phyloP scores from a whole-genome alignment of 2,329 filamentous ascomycete genomes.

The Ceratocystis papillata region DNA sequence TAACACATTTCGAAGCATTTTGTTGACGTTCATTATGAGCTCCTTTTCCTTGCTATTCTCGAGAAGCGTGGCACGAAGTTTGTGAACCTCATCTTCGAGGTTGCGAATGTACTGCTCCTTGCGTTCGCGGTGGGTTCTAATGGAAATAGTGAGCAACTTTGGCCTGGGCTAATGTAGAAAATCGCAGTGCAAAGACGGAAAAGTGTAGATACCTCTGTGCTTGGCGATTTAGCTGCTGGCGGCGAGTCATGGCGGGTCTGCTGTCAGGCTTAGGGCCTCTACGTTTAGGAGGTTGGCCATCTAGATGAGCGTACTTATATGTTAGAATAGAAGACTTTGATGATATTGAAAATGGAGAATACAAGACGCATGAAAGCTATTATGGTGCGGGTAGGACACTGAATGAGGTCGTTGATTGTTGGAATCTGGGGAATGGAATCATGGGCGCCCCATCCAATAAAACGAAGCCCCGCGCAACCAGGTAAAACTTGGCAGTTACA shows the following conservation, averaged over 20 bases:
- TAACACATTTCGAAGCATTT: conserved; percentile 47
- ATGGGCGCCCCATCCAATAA: neutral
- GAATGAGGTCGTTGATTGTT: neutral
- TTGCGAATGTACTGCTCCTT: conserved; percentile 95
- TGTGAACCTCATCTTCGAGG: conserved; percentile 80
- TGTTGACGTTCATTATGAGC: conserved; percentile 32
- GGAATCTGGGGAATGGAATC: neutral
- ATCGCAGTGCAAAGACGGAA: neutral
- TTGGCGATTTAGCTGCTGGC: conserved; percentile 90
- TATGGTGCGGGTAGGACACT: neutral
- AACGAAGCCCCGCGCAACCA: neutral
- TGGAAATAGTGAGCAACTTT: conserved; percentile 10
- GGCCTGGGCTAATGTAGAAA: neutral
- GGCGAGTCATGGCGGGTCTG: conserved; percentile 81
- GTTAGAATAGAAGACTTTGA: neutral
- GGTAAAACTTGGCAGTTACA: neutral
- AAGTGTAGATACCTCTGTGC: conserved; percentile 64
- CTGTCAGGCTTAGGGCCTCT: conserved; percentile 93
- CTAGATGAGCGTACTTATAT: conserved; percentile 30
- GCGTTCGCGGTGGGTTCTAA: conserved; percentile 89
- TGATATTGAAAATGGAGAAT: neutral
- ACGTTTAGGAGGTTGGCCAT: conserved; percentile 77
- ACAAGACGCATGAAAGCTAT: too few relatives aligned
- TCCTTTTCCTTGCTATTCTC: conserved; percentile 56
- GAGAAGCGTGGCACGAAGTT: conserved; percentile 63